Base-by-base conservation (phyloP, 2,329 filamentous ascomycete genomes). In the Talaromyces sp. region DNA sequence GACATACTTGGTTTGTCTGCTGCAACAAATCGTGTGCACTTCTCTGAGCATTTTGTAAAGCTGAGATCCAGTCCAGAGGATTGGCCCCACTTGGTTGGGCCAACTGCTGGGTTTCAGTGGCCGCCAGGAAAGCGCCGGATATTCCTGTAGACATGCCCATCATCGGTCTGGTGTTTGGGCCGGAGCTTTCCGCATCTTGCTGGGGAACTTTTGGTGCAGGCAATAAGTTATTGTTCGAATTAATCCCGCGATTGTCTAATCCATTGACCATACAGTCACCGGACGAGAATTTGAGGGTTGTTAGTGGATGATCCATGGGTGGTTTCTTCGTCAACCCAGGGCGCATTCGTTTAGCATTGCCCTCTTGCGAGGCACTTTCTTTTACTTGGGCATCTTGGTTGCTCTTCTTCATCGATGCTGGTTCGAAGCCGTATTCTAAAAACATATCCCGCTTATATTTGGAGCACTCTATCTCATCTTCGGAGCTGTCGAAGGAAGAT, bases 1-100 rank as follows among this genome's bases (percentile, higher is more conserved):
- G 14, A 57, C 68, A 58, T 58, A 72, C 71, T 49, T 65, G 54
- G 36, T 63, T 68, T 3, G 65, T 69, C 43, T 63, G 56, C 17
- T 62, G 35, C 16, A 72, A 54, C 20, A 69, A 61, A 37, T 60
- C 53, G 36, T 66, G 60, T 9, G 63, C 56, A 39, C 49, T 56
- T 19, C 50, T 59, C 35, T 64, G 60, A 7, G 58, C 60, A 13
- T 27, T 48, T 35, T 59, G 52, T 17, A 65, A 41, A 47, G 52
- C 50, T 29, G 48, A 49, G 32, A 61, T 61, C 63, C 62, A 65
- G 24, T 60, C 52, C 50, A 54, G 52, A 13, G 35, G 13, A 9
- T 52, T 50, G 9, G 43, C 20, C 11, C 42, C 44, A 41, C 11
- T 20, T 6, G 55, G 29, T 35, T 40, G 24, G 33, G 37, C 33